Evolutionary conservation across 2,329 filamentous ascomycete genomes (phyloP).

Genomic region (Ophioceras dolichostomum): DNA sequence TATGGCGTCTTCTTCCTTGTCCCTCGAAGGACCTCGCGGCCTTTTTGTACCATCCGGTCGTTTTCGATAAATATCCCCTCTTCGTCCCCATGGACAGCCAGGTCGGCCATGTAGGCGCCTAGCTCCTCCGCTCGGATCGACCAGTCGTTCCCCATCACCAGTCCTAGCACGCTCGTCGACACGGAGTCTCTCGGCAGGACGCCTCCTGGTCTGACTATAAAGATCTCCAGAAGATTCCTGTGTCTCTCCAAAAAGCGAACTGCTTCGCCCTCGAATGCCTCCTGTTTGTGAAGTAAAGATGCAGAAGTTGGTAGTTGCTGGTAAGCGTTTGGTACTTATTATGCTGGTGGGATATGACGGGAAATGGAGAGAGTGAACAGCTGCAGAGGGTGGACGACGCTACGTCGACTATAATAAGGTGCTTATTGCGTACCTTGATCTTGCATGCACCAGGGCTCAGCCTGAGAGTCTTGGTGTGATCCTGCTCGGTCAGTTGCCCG

Average conservation of each 20-base stretch:
- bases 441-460: not conserved
- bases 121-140: not conserved
- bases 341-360: not conserved
- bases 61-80: not conserved
- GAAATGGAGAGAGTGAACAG: too few species aligned
- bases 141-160: conserved; percentile 1
- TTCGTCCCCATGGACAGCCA: not conserved
- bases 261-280: not conserved
- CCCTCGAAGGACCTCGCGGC: not conserved
- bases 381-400: too few species aligned
- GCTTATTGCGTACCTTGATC: conserved; percentile 1
- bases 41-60: not conserved
- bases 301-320: not conserved
- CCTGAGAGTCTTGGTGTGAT: not conserved
- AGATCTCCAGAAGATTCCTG: not conserved
- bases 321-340: not conserved
- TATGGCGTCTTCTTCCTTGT: too few species aligned
- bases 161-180: not conserved
- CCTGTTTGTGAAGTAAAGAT: not conserved
- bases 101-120: not conserved
- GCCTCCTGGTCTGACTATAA: conserved; percentile 1
- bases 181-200: conserved; percentile 1
- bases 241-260: not conserved
- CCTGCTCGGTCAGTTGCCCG: not conserved
- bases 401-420: too few species aligned